Evolutionary conservation across 78 protist genomes (phyloP), one percentile per base, ranked within the genome.

Genomic region (Guillardia theta): DNA sequence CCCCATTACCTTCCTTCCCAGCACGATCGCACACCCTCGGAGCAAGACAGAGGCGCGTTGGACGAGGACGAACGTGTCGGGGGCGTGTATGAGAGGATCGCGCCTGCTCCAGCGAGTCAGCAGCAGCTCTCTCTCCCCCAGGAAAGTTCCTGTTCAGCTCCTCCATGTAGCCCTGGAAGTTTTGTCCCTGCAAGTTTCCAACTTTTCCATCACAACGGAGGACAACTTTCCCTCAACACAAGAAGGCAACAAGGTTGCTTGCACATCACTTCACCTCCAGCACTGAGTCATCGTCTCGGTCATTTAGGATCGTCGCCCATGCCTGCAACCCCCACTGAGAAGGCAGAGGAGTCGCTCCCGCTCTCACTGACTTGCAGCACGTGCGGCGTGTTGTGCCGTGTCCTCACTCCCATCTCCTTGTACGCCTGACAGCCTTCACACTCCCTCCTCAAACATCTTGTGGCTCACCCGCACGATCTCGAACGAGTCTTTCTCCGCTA

Each of bases 401-500:
- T 92, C 36, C 41, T 39, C 47, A 77, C 1, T 18, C 96, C 96
- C 88, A 95, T 92, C 37, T 8, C 76, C 27, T n/a, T 2, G 62
- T 33, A 30, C 6, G n/a, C n/a, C n/a, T n/a, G n/a, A n/a, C n/a
- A n/a, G n/a, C n/a, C n/a, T n/a, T n/a, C n/a, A n/a, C n/a, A n/a
- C n/a, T n/a, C n/a, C n/a, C n/a, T n/a, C n/a, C n/a, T n/a, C n/a
- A n/a, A n/a, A n/a, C n/a, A n/a, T n/a, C n/a, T n/a, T n/a, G n/a
- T n/a, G n/a, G n/a, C n/a, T n/a, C n/a, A 54, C 19, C 12, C 24
- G 43, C 27, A 93, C 80, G 22, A 93, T 18, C 30, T 27, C 93
- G 33, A 8, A 80, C 22, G 22, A 4, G 87, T 95, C 94, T 0
- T 45, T 87, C 77, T 93, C 88, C 24, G 87, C 92, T 36, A 95